These are phyloP conservation scores for Monosporascus sp. DNA, from an alignment of 2,329 filamentous ascomycete species.

Conservation along the genomic window DNA sequence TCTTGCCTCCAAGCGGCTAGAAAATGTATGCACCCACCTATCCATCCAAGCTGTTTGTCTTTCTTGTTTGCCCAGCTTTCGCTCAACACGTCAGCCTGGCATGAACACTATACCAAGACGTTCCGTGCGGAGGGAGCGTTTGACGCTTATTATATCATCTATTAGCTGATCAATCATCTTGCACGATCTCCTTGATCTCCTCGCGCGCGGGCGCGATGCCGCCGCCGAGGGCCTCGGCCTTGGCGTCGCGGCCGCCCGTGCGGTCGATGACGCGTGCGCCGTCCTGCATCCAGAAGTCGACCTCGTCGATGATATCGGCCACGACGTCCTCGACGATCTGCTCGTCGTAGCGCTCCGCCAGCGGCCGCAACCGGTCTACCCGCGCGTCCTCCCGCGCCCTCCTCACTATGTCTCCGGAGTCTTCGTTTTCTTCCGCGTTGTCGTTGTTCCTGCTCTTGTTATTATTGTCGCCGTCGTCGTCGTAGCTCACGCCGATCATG, in stretches of 20 bases:
- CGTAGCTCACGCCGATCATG: constrained; percentile 32
- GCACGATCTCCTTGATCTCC: constrained; percentile 61
- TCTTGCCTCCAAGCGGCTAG: no score
- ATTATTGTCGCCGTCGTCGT: constrained; percentile 6
- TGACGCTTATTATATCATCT: no score
- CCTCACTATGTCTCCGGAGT: background rate
- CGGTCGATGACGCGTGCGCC: constrained; percentile 45
- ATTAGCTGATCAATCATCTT: constrained; percentile 44
- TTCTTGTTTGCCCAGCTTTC: no score
- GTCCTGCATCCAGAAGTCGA: constrained; percentile 81
- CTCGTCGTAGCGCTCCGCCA: constrained; percentile 79
- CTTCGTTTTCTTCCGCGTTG: no score
- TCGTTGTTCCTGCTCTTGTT: background rate
- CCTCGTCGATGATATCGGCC: constrained; percentile 90
- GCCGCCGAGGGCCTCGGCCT: constrained; percentile 33
- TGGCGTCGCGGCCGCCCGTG: constrained; percentile 36
- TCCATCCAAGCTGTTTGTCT: no score
- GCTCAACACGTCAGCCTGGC: no score
- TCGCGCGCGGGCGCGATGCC: constrained; percentile 42
- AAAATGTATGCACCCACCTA: no score
- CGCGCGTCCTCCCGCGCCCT: constrained; percentile 5
- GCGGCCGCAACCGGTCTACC: constrained; percentile 44
- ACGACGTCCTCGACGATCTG: constrained; percentile 93
- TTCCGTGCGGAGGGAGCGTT: no score
- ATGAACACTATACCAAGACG: no score